Evolutionary conservation across 2,329 filamentous ascomycete genomes (phyloP).

Genomic region (Cordyceps tenuipes): DNA sequence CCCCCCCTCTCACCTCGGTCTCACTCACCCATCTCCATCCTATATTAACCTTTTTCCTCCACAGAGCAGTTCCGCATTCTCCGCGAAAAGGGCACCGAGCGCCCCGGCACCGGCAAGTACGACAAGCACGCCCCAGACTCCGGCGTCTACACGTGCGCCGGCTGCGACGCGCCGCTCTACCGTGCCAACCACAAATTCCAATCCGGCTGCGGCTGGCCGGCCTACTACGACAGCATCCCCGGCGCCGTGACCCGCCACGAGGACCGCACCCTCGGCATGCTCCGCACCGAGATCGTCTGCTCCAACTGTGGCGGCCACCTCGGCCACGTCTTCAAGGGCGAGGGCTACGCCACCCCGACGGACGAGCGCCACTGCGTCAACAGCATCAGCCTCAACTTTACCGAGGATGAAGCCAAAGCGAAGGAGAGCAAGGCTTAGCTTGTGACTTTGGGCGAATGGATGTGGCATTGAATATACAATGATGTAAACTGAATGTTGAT

Average conservation of each 20-base stretch:
- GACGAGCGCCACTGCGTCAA: conserved; percentile 98
- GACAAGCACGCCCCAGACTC: conserved; percentile 72
- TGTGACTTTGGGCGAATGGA: background rate
- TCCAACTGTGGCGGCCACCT: conserved; percentile 89
- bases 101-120: conserved; percentile 69
- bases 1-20: background rate
- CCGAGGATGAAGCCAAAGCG: conserved; percentile 48
- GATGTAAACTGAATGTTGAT: background rate
- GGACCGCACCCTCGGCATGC: conserved; percentile 72
- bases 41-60: background rate
- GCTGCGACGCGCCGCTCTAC: conserved; percentile 82
- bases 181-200: conserved; percentile 92
- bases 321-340: conserved; percentile 92
- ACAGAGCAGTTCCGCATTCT: conserved; percentile 92
- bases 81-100: conserved; percentile 85
- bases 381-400: conserved; percentile 81
- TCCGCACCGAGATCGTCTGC: conserved; percentile 87
- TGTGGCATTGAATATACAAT: background rate
- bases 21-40: background rate
- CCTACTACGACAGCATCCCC: conserved; percentile 92
- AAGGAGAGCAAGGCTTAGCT: conserved; percentile 31
- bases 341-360: conserved; percentile 75
- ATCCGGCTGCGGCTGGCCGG: conserved; percentile 94
- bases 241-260: conserved; percentile 78
- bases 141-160: conserved; percentile 83